Evolutionary conservation across 306 rosid genomes (phyloP).

Genomic region (Luffa aegyptiaca): DNA sequence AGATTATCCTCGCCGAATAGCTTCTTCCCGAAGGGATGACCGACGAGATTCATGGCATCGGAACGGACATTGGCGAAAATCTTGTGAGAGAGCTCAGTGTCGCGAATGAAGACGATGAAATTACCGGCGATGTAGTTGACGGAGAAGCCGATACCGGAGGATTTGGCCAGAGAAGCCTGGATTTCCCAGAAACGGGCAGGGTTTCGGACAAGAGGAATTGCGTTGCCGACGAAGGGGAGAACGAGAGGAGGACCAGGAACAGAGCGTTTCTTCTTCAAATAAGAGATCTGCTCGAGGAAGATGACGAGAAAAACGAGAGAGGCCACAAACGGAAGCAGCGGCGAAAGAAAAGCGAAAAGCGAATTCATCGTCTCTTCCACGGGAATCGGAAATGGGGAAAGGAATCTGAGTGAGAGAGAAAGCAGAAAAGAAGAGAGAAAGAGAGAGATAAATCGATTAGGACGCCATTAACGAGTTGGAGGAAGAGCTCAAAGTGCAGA

Average conservation of each 20-base stretch:
- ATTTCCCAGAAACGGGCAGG: slow-evolving; percentile 69
- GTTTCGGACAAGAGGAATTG: slow-evolving; percentile 38
- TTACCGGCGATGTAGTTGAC: slow-evolving; percentile 67
- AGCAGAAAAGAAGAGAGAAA: not conserved
- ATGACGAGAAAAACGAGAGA: slow-evolving; percentile 28
- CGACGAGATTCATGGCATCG: slow-evolving; percentile 59
- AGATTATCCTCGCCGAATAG: slow-evolving; percentile 87
- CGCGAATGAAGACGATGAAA: slow-evolving; percentile 64
- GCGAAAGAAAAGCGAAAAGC: not conserved
- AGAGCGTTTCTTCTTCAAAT: slow-evolving; percentile 34
- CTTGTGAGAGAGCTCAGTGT: slow-evolving; percentile 69
- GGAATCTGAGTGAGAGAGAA: not conserved
- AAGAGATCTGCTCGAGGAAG: slow-evolving; percentile 57
- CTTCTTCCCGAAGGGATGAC: slow-evolving; percentile 88
- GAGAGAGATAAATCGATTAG: not conserved
- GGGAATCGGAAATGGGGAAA: not conserved
- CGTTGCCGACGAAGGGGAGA: slow-evolving; percentile 64
- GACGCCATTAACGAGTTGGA: not conserved
- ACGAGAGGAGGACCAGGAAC: slow-evolving; percentile 59
- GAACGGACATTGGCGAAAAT: slow-evolving; percentile 76
- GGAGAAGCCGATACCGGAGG: slow-evolving; percentile 43
- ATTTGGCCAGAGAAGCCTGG: slow-evolving; percentile 45
- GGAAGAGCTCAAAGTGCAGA: not conserved
- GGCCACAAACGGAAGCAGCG: slow-evolving; percentile 26
- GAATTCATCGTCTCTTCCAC: not conserved